A percentile compares a stretch with the other conserved stretches of the same genome.
phyloP scores from a whole-genome alignment of 2,329 filamentous ascomycete genomes.

The Cladophialophora carrionii region DNA sequence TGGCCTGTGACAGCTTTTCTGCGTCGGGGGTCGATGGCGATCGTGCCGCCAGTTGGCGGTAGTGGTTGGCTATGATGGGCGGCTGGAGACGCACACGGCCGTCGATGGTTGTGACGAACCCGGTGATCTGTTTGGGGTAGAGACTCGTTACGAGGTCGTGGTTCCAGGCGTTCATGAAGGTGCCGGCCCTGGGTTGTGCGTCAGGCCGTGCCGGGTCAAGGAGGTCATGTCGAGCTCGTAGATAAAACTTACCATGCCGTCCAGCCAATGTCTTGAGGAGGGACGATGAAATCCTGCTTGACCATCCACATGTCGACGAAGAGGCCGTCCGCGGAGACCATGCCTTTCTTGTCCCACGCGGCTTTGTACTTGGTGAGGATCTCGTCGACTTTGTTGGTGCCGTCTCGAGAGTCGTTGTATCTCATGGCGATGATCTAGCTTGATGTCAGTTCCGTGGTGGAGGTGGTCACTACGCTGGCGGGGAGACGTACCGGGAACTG shows the following conservation, averaged over 20 bases:
- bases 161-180: slow-evolving; percentile 48
- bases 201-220: not conserved
- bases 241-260: slow-evolving; percentile 42
- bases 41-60: slow-evolving; percentile 35
- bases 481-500: slow-evolving; percentile 47
- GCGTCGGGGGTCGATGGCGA: not conserved
- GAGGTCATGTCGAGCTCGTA: not conserved
- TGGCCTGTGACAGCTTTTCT: slow-evolving; percentile 18
- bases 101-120: slow-evolving; percentile 40
- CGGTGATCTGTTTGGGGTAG: slow-evolving; percentile 38
- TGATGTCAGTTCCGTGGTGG: slow-evolving; percentile 14
- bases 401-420: slow-evolving; percentile 45
- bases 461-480: slow-evolving; percentile 7
- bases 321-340: slow-evolving; percentile 40
- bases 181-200: slow-evolving; percentile 37
- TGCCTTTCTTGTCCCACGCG: slow-evolving; percentile 43
- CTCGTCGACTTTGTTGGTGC: slow-evolving; percentile 41
- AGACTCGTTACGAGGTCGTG: slow-evolving; percentile 40
- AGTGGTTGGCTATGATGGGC: slow-evolving; percentile 37
- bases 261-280: slow-evolving; percentile 34
- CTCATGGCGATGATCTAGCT: slow-evolving; percentile 45
- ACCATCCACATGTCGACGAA: slow-evolving; percentile 39
- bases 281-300: slow-evolving; percentile 40
- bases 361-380: slow-evolving; percentile 47
- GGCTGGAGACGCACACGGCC: slow-evolving; percentile 38